A percentile compares a stretch with the other conserved stretches of the same genome.
Evolutionary conservation across 148 eudicot species (phyloP).

Genomic region (Rheum nobile): DNA sequence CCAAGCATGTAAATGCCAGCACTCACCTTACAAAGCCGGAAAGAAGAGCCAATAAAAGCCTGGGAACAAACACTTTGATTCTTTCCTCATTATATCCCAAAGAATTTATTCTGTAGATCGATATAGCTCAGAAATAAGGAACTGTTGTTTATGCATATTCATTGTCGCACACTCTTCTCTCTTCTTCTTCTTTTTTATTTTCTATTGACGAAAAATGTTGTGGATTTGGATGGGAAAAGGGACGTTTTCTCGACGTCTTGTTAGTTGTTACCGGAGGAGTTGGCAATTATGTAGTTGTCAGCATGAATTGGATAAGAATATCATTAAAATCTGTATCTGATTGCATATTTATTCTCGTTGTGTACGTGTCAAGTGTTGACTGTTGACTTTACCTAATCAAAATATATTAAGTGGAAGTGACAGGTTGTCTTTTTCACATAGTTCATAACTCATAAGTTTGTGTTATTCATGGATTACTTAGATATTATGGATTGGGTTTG

Average conservation of each 20-base stretch:
- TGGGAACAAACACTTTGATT: neutral
- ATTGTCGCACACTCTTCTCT: neutral
- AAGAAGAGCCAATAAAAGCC: constrained; percentile 1
- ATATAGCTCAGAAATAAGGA: neutral
- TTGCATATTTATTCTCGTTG: neutral
- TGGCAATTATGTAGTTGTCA: neutral
- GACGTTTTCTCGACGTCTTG: constrained; percentile 6
- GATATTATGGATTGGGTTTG: neutral
- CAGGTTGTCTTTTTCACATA: neutral
- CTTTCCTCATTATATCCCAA: neutral
- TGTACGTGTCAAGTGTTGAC: neutral
- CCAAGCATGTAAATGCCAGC: neutral
- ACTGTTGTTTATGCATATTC: neutral
- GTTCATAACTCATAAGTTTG: neutral
- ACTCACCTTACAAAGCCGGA: neutral
- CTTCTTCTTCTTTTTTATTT: neutral
- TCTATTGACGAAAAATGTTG: neutral
- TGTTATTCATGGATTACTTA: no score
- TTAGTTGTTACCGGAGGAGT: neutral
- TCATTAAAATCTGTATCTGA: neutral
- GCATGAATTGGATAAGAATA: neutral
- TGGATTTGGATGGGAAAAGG: neutral
- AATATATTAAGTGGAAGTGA: no score
- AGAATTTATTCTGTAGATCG: neutral
- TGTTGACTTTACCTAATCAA: no score